phyloP scores from a whole-genome alignment of 2,329 filamentous ascomycete genomes.

The Blumeria graminis region DNA sequence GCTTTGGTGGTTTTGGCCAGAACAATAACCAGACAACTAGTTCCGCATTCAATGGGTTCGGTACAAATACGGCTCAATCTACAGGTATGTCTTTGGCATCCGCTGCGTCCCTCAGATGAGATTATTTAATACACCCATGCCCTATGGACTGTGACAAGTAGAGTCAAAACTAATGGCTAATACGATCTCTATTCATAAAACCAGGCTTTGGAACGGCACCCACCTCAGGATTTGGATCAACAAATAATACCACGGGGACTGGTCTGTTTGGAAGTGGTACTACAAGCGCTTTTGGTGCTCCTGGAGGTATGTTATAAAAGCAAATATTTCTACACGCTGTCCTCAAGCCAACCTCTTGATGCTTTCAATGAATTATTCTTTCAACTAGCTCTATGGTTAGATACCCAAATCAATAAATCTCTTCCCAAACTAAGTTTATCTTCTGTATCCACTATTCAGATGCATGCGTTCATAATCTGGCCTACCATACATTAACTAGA shows the following conservation, averaged over 20 bases:
- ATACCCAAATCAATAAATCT: background rate
- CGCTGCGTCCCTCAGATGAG: background rate
- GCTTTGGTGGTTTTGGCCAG: conserved; percentile 34
- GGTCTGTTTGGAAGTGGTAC: conserved; percentile 19
- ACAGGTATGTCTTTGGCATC: conserved; percentile 14
- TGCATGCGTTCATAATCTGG: background rate
- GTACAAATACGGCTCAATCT: conserved; percentile 17
- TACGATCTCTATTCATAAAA: conserved; percentile 3
- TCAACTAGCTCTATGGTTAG: background rate
- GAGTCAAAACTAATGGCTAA: conserved; percentile 12
- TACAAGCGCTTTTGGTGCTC: conserved; percentile 15
- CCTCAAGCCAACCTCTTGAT: conserved; percentile 3
- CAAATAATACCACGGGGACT: conserved; percentile 14
- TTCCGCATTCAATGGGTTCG: conserved; percentile 21
- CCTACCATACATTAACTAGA: background rate
- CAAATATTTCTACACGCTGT: conserved; percentile 7
- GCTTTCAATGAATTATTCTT: background rate
- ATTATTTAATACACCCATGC: too few relatives aligned
- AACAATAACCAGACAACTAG: conserved; percentile 24
- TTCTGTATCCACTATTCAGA: background rate
- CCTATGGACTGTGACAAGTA: too few relatives aligned
- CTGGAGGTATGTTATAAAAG: conserved; percentile 13
- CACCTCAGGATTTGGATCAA: conserved; percentile 18
- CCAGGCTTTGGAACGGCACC: conserved; percentile 20
- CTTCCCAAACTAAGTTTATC: background rate